phyloP scores from a whole-genome alignment of 345 rosid genomes.

The Euphorbia pulcherrima region DNA sequence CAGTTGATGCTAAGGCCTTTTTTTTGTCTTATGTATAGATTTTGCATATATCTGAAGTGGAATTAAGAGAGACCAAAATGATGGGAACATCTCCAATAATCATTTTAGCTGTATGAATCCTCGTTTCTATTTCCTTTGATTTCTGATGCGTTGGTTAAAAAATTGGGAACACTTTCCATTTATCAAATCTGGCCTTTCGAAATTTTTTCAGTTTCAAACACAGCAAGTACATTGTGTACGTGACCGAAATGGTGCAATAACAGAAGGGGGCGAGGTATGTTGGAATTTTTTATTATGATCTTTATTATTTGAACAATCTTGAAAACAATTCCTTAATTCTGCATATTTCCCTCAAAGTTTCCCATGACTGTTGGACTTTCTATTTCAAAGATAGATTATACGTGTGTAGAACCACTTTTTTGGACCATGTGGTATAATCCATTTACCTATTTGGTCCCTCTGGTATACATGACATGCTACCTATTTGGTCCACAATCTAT shows the following conservation, averaged over 20 bases:
- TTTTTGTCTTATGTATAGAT: constrained; percentile 43
- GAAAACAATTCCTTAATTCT: neutral
- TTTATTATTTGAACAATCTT: neutral
- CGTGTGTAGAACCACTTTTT: no score
- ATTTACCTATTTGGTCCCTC: no score
- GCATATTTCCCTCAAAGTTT: neutral
- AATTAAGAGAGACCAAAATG: constrained; percentile 83
- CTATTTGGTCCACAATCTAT: no score
- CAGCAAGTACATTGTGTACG: constrained; percentile 86
- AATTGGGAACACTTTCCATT: neutral
- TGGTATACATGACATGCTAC: no score
- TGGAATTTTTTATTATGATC: neutral
- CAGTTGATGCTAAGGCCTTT: neutral
- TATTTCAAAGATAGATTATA: neutral
- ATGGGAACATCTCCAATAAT: constrained; percentile 83
- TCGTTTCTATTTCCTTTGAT: neutral
- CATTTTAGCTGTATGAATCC: constrained; percentile 54
- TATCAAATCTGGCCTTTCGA: neutral
- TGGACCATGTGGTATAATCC: no score
- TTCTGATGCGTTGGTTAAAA: constrained; percentile 2
- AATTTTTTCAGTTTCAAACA: constrained; percentile 64
- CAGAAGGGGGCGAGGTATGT: constrained; percentile 81
- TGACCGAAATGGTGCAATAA: constrained; percentile 61
- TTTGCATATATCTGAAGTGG: constrained; percentile 84
- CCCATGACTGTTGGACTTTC: neutral